Base-by-base conservation (phyloP, 108 stramenopile species). In the Cyclotella baltica region DNA sequence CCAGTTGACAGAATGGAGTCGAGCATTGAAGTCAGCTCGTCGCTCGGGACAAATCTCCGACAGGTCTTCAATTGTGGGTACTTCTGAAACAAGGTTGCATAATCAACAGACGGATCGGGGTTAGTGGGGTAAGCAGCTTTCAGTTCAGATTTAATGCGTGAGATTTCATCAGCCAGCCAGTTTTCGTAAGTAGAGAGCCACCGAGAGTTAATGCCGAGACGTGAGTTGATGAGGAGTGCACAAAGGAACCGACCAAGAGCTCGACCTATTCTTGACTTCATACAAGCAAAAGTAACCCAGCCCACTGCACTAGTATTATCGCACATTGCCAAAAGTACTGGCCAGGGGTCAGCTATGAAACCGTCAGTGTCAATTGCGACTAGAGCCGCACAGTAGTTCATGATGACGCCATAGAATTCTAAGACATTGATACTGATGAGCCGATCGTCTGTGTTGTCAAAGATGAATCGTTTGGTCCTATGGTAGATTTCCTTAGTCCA, bases 391-490 rank as follows among this genome's bases (percentile, higher is more conserved):
- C n/a, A n/a, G n/a, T n/a, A n/a, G n/a, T n/a, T n/a, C n/a, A n/a
- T n/a, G n/a, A n/a, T n/a, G n/a, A n/a, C n/a, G n/a, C n/a, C n/a
- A n/a, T n/a, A n/a, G n/a, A n/a, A n/a, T n/a, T n/a, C n/a, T n/a
- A 66, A 43, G 5, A 47, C 64, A 27, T 66, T 66, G 20, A 66
- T 66, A 10, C 64, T 66, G 43, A 66, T 62, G 3, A 36, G 3
- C 34, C 1, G 34, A 4, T 3, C 11, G 13, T 33, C 35, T 1
- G 0, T 4, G n/a, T 66, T 43, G 3, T 66, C 47, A 0, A 23
- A 2, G 8, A 47, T 46, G 20, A 28, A 43, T 43, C 3, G 3
- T 46, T 19, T 13, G 1, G 64, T 47, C 20, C 18, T 0, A 1
- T 23, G 13, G 18, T 43, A 16, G 27, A 66, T 27, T 20, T 46